Conservation (phyloP, 164 flowering plant genomes). For the Brasenia schreberi region DNA sequence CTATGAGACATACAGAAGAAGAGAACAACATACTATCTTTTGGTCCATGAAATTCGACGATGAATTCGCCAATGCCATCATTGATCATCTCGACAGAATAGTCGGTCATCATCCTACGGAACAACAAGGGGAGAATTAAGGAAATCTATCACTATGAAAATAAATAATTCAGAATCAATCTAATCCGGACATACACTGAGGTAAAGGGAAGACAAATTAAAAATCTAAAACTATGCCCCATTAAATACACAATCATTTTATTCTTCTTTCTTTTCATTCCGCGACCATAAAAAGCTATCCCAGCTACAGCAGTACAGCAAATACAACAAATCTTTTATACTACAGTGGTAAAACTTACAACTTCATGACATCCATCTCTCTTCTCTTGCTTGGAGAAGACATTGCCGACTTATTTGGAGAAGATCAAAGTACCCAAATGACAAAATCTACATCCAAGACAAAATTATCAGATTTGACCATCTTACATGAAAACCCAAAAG, state of each 20-base stretch:
- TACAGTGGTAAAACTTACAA: slow-evolving; percentile 21
- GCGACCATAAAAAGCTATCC: background rate
- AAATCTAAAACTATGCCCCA: too few relatives aligned
- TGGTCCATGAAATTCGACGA: slow-evolving; percentile 65
- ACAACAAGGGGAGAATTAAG: background rate
- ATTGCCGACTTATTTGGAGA: slow-evolving; percentile 8
- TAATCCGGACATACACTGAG: too few relatives aligned
- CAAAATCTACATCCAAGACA: background rate
- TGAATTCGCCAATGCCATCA: slow-evolving; percentile 60
- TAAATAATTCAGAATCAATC: too few relatives aligned
- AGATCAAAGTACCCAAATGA: background rate
- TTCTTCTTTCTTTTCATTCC: too few relatives aligned
- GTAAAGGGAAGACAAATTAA: too few relatives aligned
- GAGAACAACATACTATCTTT: slow-evolving; percentile 30
- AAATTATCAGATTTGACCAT: background rate
- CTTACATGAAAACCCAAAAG: too few relatives aligned
- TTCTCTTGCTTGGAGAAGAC: slow-evolving; percentile 79
- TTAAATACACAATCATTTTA: too few relatives aligned
- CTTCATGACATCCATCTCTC: slow-evolving; percentile 87
- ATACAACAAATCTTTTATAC: background rate
- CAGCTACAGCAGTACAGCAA: background rate
- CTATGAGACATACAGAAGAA: background rate
- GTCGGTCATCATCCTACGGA: slow-evolving; percentile 66
- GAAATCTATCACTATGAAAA: too few relatives aligned
- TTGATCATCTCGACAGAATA: slow-evolving; percentile 67